Evolutionary conservation across 352 stramenopile species (phyloP), one percentile per base, ranked within the genome.

Genomic region (Globisporangium abappressorium): DNA sequence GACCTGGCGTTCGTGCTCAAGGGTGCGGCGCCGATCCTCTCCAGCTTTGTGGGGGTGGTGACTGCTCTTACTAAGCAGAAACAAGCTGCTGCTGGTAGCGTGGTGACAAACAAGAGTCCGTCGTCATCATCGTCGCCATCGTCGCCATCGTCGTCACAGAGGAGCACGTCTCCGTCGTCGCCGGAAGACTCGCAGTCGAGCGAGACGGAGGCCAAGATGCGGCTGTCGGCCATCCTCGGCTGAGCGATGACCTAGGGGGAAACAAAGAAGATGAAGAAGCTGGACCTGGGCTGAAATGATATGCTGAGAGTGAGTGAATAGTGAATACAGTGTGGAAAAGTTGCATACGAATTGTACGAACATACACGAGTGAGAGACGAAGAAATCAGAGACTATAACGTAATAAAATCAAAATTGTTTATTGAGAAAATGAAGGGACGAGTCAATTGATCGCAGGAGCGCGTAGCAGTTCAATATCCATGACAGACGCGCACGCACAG

Each of bases 1-100:
- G 66, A 71, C 12, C 61, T 85, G 36, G 67, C 64, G 24, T 66
- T 72, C 60, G 62, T 74, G 34, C 62, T 78, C 22, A 30, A 41
- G 0, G 49, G 43, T 11, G 72, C 72, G 6, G 34, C 20, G 11
- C 33, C 57, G 33, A 70, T 70, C 11, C 41, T 68, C 49, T 64
- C 43, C 49, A 67, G 49, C 33, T 68, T 65, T 36, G 36, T 34
- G 12, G 66, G 58, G n/a, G 15, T 41, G 3, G 36, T 51, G 12
- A 33, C 15, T 38, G 33, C 36, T n/a, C 8, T n/a, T 5, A 53
- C 24, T 8, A 14, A 41, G 11, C 22, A 53, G 15, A 26, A 24
- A 11, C n/a, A 28, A 68, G n/a, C 30, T 15, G 5, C 30, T 26
- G 11, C 11, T 22, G 38, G n/a, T 24, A 11, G n/a, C 5, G 12